Evolutionary conservation across 768 basidiomycete genomes (phyloP).

Genomic region (Auriculariales sp.): DNA sequence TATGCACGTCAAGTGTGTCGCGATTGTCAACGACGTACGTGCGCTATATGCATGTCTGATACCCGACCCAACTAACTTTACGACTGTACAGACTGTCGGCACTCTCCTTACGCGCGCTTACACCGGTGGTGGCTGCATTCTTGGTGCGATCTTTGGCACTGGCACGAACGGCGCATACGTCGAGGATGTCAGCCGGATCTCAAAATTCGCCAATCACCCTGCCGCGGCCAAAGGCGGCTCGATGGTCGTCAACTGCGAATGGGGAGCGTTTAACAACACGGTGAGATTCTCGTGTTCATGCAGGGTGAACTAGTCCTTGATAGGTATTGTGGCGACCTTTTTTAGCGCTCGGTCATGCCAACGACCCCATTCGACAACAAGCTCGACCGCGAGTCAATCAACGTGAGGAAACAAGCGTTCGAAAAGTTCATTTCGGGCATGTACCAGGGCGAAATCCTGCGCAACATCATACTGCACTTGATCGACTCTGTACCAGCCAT

Average conservation of each 20-base stretch:
- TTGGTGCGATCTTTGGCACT: constrained; percentile 88
- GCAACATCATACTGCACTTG: constrained; percentile 71
- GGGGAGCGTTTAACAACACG: constrained; percentile 95
- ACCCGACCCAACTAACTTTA: neutral
- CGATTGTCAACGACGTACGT: constrained; percentile 86
- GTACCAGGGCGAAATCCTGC: constrained; percentile 92
- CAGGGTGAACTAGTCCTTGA: constrained; percentile 1
- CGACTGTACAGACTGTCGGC: constrained; percentile 65
- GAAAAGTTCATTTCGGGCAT: constrained; percentile 99
- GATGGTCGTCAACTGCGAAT: constrained; percentile 97
- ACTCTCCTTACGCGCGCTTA: constrained; percentile 88
- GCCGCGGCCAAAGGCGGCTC: constrained; percentile 45
- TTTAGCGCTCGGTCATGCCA: constrained; percentile 67
- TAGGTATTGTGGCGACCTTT: constrained; percentile 2
- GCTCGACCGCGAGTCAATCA: constrained; percentile 87
- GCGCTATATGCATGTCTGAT: neutral
- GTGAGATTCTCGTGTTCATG: constrained; percentile 27
- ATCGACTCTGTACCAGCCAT: constrained; percentile 63
- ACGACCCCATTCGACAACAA: constrained; percentile 83
- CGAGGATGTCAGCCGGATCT: constrained; percentile 57
- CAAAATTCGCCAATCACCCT: constrained; percentile 58
- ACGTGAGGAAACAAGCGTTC: constrained; percentile 83
- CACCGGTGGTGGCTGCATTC: constrained; percentile 77
- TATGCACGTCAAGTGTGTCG: constrained; percentile 81
- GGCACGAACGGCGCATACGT: constrained; percentile 98